These are phyloP conservation scores for Hypsizygus marmoreus DNA, from an alignment of 768 basidiomycete species.

Conservation along the genomic window DNA sequence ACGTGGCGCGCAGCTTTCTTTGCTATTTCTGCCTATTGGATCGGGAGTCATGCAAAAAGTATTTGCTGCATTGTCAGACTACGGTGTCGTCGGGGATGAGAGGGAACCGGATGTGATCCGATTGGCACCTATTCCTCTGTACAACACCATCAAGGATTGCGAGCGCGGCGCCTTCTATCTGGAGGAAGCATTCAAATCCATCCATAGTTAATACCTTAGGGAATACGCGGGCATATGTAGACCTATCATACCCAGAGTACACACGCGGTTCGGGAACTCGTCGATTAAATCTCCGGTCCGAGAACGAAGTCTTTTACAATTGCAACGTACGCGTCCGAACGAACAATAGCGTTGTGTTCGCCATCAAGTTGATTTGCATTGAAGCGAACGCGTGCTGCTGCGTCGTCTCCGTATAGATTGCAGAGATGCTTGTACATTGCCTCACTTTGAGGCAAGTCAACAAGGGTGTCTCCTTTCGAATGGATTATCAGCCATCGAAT, in stretches of 20 bases:
- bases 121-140: slow-evolving; percentile 83
- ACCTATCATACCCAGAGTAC: too few species aligned
- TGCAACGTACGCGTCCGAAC: slow-evolving; percentile 42
- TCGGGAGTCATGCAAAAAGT: slow-evolving; percentile 72
- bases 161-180: slow-evolving; percentile 66
- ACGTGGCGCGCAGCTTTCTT: slow-evolving; percentile 87
- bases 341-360: slow-evolving; percentile 60
- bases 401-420: slow-evolving; percentile 31
- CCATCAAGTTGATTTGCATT: slow-evolving; percentile 43
- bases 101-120: slow-evolving; percentile 91
- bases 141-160: slow-evolving; percentile 82
- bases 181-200: slow-evolving; percentile 53
- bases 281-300: slow-evolving; percentile 10
- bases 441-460: slow-evolving; percentile 64
- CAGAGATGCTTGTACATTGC: slow-evolving; percentile 58
- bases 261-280: too few species aligned
- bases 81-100: slow-evolving; percentile 91
- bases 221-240: too few species aligned
- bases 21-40: slow-evolving; percentile 71
- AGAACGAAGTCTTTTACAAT: slow-evolving; percentile 45
- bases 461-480: slow-evolving; percentile 68
- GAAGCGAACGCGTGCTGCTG: slow-evolving; percentile 21
- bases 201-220: too few species aligned
- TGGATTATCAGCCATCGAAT: slow-evolving; percentile 75
- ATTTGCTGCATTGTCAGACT: slow-evolving; percentile 55